phyloP scores from a whole-genome alignment of 1,284 basidiomycete species.

The Pyrrhoderma noxium region DNA sequence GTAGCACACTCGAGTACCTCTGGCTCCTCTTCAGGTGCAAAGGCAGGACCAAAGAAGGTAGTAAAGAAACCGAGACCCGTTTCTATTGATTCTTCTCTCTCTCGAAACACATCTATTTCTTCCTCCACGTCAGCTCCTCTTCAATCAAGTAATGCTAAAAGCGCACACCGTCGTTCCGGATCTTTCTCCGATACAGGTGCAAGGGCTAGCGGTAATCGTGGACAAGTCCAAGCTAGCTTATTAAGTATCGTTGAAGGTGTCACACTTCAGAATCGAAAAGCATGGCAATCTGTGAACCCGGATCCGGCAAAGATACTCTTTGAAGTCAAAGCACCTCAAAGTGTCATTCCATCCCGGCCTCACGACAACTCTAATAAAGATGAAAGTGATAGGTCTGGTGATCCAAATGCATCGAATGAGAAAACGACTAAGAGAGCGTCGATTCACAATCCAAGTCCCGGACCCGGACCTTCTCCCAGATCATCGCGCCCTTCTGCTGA shows the following conservation, averaged over 20 bases:
- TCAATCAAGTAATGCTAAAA: too few species aligned
- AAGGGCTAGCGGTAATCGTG: not conserved
- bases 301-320: constrained; percentile 24
- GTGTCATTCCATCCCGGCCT: not conserved
- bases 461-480: too few species aligned
- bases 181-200: too few species aligned
- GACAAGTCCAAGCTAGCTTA: constrained; percentile 34
- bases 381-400: not conserved
- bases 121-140: too few species aligned
- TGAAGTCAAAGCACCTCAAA: constrained; percentile 17
- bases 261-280: constrained; percentile 33
- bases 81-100: constrained; percentile 2
- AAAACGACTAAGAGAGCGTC: too few species aligned
- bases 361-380: not conserved
- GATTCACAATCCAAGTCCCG: too few species aligned
- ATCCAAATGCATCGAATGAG: not conserved
- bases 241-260: constrained; percentile 66
- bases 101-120: too few species aligned
- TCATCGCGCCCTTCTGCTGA: too few species aligned
- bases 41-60: too few species aligned
- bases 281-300: constrained; percentile 25
- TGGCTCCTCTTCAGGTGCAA: too few species aligned
- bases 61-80: too few species aligned
- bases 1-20: too few species aligned
- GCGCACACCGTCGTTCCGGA: not conserved